Base-by-base conservation (phyloP, 306 rosid genomes). In the Dicorynia guianensis region DNA sequence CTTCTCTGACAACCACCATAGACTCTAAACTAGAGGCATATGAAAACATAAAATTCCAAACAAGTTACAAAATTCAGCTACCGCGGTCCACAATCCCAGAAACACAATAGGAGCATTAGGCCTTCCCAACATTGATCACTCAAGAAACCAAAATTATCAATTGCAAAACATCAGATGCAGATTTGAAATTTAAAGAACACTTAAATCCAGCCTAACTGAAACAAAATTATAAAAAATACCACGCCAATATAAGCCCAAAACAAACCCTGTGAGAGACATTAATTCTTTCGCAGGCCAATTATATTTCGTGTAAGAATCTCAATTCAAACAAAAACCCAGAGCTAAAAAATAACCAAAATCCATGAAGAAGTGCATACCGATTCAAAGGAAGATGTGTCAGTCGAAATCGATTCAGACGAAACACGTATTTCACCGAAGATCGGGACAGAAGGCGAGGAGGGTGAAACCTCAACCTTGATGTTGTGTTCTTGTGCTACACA, bases 401-500 rank as follows among this genome's bases (percentile, higher is more conserved):
- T 2, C 5, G 69, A 48, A 10, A 66, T 3, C 18, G 69, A 50
- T 13, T 85, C 80, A 56, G 87, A 44, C 13, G 59, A 47, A 49
- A 83, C 39, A 0, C 78, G 36, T 61, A 85, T 85, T 82, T 89
- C 90, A 54, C 76, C 74, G 57, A 89, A 85, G 82, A 81, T 80
- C 48, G 92, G 90, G 13, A 88, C 46, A 30, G 96, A 59, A 77
- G 89, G 71, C 8, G 91, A 80, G 60, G 86, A 53, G 3, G 96
- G 79, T 8, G 93, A 80, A 63, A 76, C 78, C 56, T 85, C 93
- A 63, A 83, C 85, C 76, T 83, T 85, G 18, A 83, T 78, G 76
- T 36, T 78, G 80, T 76, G 90, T 36, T 88, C 91, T 66, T 86
- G 83, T 8, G 89, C 69, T 7, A 84, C 92, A 64, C 92, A 80